Evolutionary conservation across 176 grass and related monocot species (phyloP), one percentile per base, ranked within the genome.

Genomic region (Tillandsia fasciculata): DNA sequence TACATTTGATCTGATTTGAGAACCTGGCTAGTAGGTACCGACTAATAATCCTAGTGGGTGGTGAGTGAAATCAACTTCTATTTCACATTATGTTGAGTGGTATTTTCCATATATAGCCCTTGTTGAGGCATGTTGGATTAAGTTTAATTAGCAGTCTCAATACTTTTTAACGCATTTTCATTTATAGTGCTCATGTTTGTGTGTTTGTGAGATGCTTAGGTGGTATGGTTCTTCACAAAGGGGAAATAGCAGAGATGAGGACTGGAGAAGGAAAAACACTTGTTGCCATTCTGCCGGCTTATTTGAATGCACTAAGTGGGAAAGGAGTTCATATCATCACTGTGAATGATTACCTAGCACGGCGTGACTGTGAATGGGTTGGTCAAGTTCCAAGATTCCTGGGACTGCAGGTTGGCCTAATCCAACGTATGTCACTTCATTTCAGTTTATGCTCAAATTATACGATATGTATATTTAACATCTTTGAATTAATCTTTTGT

Each of bases 181-280:
- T 52, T 4, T 50, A 11, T 42, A 8, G 26, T 64, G 22, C 26
- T 50, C 50, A 63, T 17, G 23, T 26, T 58, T 68, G 3, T 4
- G 7, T 2, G 29, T 11, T 76, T 72, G 65, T 68, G 23, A 17
- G 50, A 74, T 42, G 24, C 79, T 52, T 63, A 83, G 94, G 94
- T 87, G 94, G 89, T 12, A 92, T 97, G 81, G 86, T 97, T 84
- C 84, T 97, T 56, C 94, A 97, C 65, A 97, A 92, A 64, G 94
- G 93, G 15, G 89, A 97, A 79, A 92, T 97, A 66, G 82, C 89
- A 74, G 94, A 97, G 82, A 97, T 97, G 94, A 89, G 88, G 77
- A 97, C 94, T 28, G 89, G 94, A 85, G 94, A 97, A 82, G 93
- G 94, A 69, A 97, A 97, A 84, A 97, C 94, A 11, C 86, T 97